Conservation (phyloP, 495 filamentous ascomycete genomes). For the Lepraria neglecta region DNA sequence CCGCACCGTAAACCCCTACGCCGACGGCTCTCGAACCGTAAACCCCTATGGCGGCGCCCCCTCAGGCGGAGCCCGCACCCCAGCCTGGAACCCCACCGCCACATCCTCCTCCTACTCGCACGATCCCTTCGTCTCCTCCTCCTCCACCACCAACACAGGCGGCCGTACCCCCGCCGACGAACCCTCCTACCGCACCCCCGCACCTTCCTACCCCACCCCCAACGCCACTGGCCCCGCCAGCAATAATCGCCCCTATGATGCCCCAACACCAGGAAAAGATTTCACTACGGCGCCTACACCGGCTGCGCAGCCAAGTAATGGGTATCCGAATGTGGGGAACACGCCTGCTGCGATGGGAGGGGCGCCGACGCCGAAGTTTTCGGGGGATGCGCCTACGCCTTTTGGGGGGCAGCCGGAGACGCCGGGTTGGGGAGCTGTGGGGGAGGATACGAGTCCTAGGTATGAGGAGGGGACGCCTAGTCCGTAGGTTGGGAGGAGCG, state of each 20-base stretch:
- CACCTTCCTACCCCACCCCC: slow-evolving; percentile 67
- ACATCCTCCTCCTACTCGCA: slow-evolving; percentile 31
- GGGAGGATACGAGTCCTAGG: slow-evolving; percentile 45
- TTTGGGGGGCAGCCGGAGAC: slow-evolving; percentile 69
- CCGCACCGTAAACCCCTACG: slow-evolving; percentile 69
- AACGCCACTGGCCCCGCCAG: slow-evolving; percentile 14
- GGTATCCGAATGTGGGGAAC: slow-evolving; percentile 37
- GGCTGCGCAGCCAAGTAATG: slow-evolving; percentile 14
- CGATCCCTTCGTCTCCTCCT: slow-evolving; percentile 39
- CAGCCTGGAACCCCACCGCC: slow-evolving; percentile 44
- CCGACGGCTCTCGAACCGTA: slow-evolving; percentile 66
- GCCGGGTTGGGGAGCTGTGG: slow-evolving; percentile 48
- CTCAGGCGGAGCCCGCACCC: slow-evolving; percentile 39
- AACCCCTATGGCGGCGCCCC: slow-evolving; percentile 39
- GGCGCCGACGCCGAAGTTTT: slow-evolving; percentile 68
- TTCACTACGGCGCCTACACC: slow-evolving; percentile 50
- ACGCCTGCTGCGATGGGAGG: slow-evolving; percentile 70
- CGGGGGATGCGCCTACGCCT: slow-evolving; percentile 63
- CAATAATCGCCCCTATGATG: slow-evolving; percentile 48
- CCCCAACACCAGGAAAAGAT: slow-evolving; percentile 68
- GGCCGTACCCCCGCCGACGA: slow-evolving; percentile 57
- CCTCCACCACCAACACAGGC: slow-evolving; percentile 31
- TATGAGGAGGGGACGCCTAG: slow-evolving; percentile 52
- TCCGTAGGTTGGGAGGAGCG: slow-evolving; percentile 30
- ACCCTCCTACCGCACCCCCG: slow-evolving; percentile 40